Evolutionary conservation across 331 rosid species (phyloP).

Genomic region (Arachis monticola): DNA sequence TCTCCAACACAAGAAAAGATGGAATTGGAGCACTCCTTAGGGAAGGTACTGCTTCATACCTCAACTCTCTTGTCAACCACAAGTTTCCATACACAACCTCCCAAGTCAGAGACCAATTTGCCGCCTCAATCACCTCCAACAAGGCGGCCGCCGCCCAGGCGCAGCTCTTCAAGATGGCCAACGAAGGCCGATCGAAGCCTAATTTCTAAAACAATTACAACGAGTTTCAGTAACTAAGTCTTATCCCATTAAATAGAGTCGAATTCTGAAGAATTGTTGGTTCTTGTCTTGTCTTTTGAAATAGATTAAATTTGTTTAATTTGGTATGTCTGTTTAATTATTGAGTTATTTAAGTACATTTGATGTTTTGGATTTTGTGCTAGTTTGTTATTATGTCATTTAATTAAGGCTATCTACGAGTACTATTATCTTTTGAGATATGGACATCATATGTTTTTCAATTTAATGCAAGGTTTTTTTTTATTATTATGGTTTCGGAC

Average conservation of each 20-base stretch:
- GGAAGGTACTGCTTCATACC: slow-evolving; percentile 82
- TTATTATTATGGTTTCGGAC: slow-evolving; percentile 27
- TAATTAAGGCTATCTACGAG: slow-evolving; percentile 13
- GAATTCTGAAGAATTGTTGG: too few relatives aligned
- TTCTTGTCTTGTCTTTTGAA: slow-evolving; percentile 16
- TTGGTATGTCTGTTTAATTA: slow-evolving; percentile 30
- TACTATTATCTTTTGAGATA: slow-evolving; percentile 29
- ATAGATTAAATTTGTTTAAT: slow-evolving; percentile 15
- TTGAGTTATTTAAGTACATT: slow-evolving; percentile 22
- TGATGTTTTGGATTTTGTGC: background rate
- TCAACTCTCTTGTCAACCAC: slow-evolving; percentile 77
- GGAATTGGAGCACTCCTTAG: slow-evolving; percentile 76
- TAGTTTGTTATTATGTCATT: slow-evolving; percentile 47
- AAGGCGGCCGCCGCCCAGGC: slow-evolving; percentile 81
- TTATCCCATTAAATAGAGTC: background rate
- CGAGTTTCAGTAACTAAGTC: too few relatives aligned
- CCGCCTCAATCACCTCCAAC: slow-evolving; percentile 64
- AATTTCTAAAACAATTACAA: background rate
- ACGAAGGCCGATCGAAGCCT: slow-evolving; percentile 72
- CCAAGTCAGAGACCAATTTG: slow-evolving; percentile 74
- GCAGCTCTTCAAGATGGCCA: slow-evolving; percentile 78
- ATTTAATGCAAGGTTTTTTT: slow-evolving; percentile 30
- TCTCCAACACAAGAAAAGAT: slow-evolving; percentile 80
- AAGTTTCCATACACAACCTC: slow-evolving; percentile 71
- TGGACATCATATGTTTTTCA: slow-evolving; percentile 33